phyloP scores from a whole-genome alignment of 345 rosid species.

The Populus deltoides region DNA sequence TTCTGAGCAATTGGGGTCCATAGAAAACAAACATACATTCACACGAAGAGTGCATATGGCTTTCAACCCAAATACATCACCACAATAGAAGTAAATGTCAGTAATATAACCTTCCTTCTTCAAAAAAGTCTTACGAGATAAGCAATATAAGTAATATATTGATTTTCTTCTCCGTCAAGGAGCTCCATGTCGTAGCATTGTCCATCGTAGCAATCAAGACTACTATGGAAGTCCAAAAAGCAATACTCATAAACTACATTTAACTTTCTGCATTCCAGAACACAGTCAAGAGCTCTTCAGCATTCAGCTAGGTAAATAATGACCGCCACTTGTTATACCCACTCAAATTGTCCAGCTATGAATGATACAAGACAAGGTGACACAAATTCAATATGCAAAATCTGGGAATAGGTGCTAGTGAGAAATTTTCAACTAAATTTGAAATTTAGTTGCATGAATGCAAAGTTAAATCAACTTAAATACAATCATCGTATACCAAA shows the following conservation, averaged over 20 bases:
- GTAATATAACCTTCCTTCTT: too few relatives aligned
- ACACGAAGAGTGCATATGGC: too few relatives aligned
- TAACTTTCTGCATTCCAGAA: neutral
- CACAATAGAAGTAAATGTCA: too few relatives aligned
- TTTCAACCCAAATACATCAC: too few relatives aligned
- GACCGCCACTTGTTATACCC: slow-evolving; percentile 6
- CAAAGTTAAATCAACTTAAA: slow-evolving; percentile 23
- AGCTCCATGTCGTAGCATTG: too few relatives aligned
- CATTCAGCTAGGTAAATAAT: slow-evolving; percentile 15
- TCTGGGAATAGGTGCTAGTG: neutral
- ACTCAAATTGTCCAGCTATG: slow-evolving; percentile 9
- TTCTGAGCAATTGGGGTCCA: too few relatives aligned
- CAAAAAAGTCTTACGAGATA: too few relatives aligned
- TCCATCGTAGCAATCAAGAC: too few relatives aligned
- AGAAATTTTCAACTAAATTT: slow-evolving; percentile 12
- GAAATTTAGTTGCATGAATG: slow-evolving; percentile 25
- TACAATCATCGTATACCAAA: slow-evolving; percentile 22
- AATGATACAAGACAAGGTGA: slow-evolving; percentile 14
- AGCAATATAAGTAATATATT: too few relatives aligned
- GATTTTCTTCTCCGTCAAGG: too few relatives aligned
- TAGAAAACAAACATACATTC: too few relatives aligned
- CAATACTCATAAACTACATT: neutral
- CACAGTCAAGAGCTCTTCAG: neutral
- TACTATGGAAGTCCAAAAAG: neutral
- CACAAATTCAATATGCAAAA: slow-evolving; percentile 2